Evolutionary conservation across 345 rosid genomes (phyloP).

Genomic region (Nasturtium officinale): DNA sequence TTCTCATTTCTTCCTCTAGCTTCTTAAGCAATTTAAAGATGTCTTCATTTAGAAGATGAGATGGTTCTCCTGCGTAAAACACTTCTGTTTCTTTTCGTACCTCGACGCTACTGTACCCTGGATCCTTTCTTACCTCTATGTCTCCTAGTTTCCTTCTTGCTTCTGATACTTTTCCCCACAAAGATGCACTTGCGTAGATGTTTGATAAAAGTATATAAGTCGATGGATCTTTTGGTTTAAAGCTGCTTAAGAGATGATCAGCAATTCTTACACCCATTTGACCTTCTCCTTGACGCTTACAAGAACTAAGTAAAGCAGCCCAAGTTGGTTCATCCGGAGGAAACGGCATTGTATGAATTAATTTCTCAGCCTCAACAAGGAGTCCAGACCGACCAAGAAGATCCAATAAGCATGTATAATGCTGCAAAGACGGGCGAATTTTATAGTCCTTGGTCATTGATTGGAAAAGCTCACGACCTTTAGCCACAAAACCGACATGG

Average conservation of each 20-base stretch:
- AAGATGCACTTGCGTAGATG: conserved; percentile 55
- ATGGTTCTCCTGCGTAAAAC: conserved; percentile 70
- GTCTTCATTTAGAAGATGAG: conserved; percentile 58
- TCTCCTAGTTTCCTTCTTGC: conserved; percentile 60
- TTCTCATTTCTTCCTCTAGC: conserved; percentile 60
- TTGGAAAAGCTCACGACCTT: conserved; percentile 62
- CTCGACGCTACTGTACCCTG: conserved; percentile 65
- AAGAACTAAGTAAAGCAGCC: conserved; percentile 82
- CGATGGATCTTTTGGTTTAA: conserved; percentile 64
- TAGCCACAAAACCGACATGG: conserved; percentile 68
- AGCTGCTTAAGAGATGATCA: conserved; percentile 51
- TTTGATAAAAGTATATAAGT: conserved; percentile 70
- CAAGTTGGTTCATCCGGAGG: conserved; percentile 82
- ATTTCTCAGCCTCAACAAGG: conserved; percentile 65
- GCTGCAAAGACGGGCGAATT: conserved; percentile 70
- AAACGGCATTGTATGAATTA: conserved; percentile 65
- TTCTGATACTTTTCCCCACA: conserved; percentile 62
- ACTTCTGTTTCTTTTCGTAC: conserved; percentile 57
- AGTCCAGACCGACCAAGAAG: conserved; percentile 79
- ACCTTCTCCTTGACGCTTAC: conserved; percentile 58
- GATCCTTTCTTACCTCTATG: conserved; percentile 59
- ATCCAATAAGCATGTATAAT: conserved; percentile 77
- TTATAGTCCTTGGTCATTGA: conserved; percentile 59
- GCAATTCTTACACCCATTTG: conserved; percentile 58
- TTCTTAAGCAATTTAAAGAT: conserved; percentile 53